phyloP scores from a whole-genome alignment of 2,329 filamentous ascomycete species.

The Aspergillus fumigatus region DNA sequence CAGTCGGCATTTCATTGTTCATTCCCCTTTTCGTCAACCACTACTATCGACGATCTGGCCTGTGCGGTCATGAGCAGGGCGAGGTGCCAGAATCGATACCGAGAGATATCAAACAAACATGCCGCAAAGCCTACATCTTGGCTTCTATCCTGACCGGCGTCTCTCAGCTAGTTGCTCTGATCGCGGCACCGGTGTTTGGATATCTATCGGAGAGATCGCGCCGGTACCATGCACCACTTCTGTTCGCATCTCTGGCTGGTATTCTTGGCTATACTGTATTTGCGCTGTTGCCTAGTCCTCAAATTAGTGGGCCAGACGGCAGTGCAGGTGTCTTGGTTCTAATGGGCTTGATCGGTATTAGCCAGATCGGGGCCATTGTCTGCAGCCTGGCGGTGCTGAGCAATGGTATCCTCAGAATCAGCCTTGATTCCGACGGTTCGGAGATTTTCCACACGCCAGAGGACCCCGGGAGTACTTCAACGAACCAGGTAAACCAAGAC shows the following conservation, averaged over 20 bases:
- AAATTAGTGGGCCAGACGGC: conserved; percentile 66
- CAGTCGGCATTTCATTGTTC: conserved; percentile 91
- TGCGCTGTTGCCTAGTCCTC: conserved; percentile 70
- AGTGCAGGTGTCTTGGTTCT: conserved; percentile 67
- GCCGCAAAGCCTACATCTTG: conserved; percentile 79
- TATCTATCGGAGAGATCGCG: conserved; percentile 69
- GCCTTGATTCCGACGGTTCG: conserved; percentile 7
- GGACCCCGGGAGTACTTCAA: background rate
- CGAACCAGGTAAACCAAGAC: conserved; percentile 7
- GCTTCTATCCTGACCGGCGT: conserved; percentile 83
- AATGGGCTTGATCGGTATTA: conserved; percentile 77
- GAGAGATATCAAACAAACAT: conserved; percentile 74
- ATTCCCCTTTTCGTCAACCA: conserved; percentile 90
- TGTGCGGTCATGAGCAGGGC: conserved; percentile 55
- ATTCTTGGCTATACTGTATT: conserved; percentile 74
- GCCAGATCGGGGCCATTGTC: conserved; percentile 94
- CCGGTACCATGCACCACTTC: conserved; percentile 67
- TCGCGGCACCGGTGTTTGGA: conserved; percentile 83
- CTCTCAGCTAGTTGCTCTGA: conserved; percentile 77
- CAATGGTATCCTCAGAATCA: conserved; percentile 62
- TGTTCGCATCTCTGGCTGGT: conserved; percentile 67
- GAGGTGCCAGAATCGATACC: conserved; percentile 26
- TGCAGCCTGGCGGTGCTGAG: conserved; percentile 88
- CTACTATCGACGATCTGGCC: conserved; percentile 76
- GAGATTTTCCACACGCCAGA: background rate